Conservation (phyloP, 1,284 basidiomycete genomes). For the Cryptococcus sp. region DNA sequence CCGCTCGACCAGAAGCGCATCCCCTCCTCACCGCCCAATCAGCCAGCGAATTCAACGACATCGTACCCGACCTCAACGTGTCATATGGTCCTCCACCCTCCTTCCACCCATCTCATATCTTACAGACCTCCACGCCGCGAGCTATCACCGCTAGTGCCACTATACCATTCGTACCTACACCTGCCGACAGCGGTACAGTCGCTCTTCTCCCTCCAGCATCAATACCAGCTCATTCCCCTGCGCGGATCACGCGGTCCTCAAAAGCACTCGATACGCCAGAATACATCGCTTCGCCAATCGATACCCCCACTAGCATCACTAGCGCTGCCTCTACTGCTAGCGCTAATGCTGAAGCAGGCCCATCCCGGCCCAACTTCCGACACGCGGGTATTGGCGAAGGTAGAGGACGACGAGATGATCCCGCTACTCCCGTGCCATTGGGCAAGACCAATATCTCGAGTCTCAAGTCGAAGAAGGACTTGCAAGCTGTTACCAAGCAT, state of each 20-base stretch:
- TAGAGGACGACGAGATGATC: conserved; percentile 27
- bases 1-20: too few species aligned
- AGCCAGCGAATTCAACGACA: too few species aligned
- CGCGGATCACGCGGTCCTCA: conserved; percentile 2
- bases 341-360: neutral
- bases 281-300: conserved; percentile 32
- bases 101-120: conserved; percentile 13
- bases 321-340: neutral
- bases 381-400: conserved; percentile 14
- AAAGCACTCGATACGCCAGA: conserved; percentile 15
- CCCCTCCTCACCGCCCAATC: too few species aligned
- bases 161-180: conserved; percentile 22
- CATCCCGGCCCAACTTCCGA: neutral
- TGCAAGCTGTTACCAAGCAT: conserved; percentile 33
- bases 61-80: too few species aligned
- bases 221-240: neutral
- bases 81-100: conserved; percentile 11
- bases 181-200: conserved; percentile 8
- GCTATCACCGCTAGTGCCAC: conserved; percentile 9
- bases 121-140: conserved; percentile 16
- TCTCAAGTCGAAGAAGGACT: conserved; percentile 30
- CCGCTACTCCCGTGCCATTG: conserved; percentile 34
- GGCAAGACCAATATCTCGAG: conserved; percentile 19
- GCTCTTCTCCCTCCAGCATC: conserved; percentile 5
- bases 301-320: conserved; percentile 20